Percentiles rank a stretch among this genome's conserved stretches.
These are phyloP conservation scores for Gypsophila paniculata DNA, from an alignment of 179 eudicot species.

Conservation along the genomic window DNA sequence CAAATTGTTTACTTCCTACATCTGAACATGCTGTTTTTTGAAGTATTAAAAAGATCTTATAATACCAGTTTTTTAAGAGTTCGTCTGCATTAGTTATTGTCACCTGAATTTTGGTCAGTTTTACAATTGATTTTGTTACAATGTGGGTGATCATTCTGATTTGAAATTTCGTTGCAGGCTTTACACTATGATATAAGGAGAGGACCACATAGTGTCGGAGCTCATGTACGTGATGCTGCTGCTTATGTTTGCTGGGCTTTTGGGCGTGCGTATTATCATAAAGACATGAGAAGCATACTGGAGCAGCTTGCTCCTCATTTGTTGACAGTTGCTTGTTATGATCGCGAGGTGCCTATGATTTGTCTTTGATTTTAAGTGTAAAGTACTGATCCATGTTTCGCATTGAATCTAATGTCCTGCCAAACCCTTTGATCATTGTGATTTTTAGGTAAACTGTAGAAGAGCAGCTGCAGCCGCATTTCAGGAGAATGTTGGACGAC, in stretches of 20 bases:
- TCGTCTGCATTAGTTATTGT: neutral
- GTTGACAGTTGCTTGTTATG: conserved; percentile 88
- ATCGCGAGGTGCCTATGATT: conserved; percentile 71
- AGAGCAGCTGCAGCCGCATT: conserved; percentile 99
- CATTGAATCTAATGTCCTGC: conserved; percentile 16
- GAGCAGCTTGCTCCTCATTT: conserved; percentile 91
- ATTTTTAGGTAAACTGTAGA: conserved; percentile 87
- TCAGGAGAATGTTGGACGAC: conserved; percentile 98
- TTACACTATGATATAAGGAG: conserved; percentile 93
- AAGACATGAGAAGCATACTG: conserved; percentile 73
- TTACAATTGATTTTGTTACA: conserved; percentile 1
- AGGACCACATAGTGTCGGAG: conserved; percentile 98
- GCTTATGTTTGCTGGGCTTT: conserved; percentile 99
- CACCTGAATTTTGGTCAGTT: conserved; percentile 6
- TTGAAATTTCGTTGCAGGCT: conserved; percentile 44
- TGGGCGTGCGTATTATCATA: conserved; percentile 87
- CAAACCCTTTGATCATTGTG: conserved; percentile 18
- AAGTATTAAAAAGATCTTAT: conserved; percentile 3
- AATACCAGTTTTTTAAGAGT: neutral
- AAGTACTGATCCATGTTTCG: conserved; percentile 12
- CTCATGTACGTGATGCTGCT: conserved; percentile 99
- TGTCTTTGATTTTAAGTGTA: conserved; percentile 16
- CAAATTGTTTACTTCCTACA: neutral
- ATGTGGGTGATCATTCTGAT: conserved; percentile 14
- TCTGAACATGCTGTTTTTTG: neutral